These are phyloP conservation scores for Crithidia thermophila DNA, from an alignment of 208 protist species.

Conservation along the genomic window DNA sequence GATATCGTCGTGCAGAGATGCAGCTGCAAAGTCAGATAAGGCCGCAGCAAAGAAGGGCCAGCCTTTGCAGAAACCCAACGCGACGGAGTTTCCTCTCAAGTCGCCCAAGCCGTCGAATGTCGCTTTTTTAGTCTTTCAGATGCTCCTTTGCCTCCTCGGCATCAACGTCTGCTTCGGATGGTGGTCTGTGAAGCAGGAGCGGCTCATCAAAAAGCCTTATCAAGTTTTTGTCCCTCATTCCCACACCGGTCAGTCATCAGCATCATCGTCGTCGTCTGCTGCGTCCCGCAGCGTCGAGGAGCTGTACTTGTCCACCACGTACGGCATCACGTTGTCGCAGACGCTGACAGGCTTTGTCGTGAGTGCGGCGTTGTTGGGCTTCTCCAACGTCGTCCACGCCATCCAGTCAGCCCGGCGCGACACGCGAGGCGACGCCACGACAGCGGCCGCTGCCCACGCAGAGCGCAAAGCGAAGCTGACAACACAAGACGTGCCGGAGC, in stretches of 20 bases:
- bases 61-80: no score
- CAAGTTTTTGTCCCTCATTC: no score
- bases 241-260: no score
- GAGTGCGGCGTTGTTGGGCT: conserved; percentile 15
- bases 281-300: not conserved
- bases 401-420: not conserved
- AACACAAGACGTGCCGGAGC: conserved; percentile 23
- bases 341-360: conserved; percentile 27
- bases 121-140: conserved; percentile 39
- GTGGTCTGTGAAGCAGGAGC: conserved; percentile 89
- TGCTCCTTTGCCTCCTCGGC: conserved; percentile 64
- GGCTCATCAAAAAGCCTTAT: conserved; percentile 76
- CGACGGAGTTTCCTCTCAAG: no score
- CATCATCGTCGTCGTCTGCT: no score
- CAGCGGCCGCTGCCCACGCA: not conserved
- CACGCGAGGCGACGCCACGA: not conserved
- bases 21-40: no score
- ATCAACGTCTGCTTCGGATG: conserved; percentile 85
- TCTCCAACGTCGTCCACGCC: conserved; percentile 4
- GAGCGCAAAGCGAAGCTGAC: not conserved
- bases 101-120: not conserved
- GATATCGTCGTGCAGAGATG: no score
- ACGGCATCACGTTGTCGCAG: conserved; percentile 35
- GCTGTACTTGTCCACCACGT: conserved; percentile 26
- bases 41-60: no score